A percentile compares a stretch with the other conserved stretches of the same genome.
Conservation (phyloP, 768 basidiomycete genomes). For the Gloeophyllum trabeum region DNA sequence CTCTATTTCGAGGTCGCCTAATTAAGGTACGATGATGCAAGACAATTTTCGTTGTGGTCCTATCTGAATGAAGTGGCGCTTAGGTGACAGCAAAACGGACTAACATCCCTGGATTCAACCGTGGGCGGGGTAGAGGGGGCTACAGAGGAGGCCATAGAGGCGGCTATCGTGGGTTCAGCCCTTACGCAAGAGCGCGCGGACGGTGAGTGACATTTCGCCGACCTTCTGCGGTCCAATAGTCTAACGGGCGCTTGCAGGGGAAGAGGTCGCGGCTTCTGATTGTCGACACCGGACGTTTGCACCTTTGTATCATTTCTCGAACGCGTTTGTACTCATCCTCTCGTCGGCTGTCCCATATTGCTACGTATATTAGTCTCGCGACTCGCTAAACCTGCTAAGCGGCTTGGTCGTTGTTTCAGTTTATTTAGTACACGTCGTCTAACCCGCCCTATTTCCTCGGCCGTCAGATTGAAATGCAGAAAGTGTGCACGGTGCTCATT, state of each 20-base stretch:
- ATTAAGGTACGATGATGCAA: conserved; percentile 62
- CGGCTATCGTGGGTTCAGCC: conserved; percentile 48
- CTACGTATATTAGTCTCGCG: too few species aligned
- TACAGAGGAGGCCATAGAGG: conserved; percentile 17
- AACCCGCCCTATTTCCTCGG: too few species aligned
- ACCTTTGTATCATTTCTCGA: too few species aligned
- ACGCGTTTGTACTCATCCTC: too few species aligned
- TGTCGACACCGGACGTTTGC: too few species aligned
- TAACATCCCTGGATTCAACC: conserved; percentile 87
- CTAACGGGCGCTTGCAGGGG: conserved; percentile 42
- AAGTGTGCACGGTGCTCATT: too few species aligned
- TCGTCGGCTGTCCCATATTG: too few species aligned
- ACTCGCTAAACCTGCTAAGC: too few species aligned
- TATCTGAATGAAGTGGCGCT: not conserved
- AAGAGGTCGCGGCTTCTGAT: conserved; percentile 64
- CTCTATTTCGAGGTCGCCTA: conserved; percentile 86
- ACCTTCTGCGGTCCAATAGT: conserved; percentile 4
- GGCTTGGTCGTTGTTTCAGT: too few species aligned
- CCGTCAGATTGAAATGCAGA: too few species aligned
- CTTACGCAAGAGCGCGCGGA: conserved; percentile 60
- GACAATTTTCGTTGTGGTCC: conserved; percentile 1
- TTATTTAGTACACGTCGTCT: too few species aligned
- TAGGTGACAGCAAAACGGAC: conserved; percentile 95
- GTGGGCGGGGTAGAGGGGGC: conserved; percentile 38
- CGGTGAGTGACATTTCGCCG: conserved; percentile 36